A percentile compares a stretch with the other conserved stretches of the same genome.
These are phyloP conservation scores for Collybia mongolica DNA, from an alignment of 768 basidiomycete species.

Conservation along the genomic window DNA sequence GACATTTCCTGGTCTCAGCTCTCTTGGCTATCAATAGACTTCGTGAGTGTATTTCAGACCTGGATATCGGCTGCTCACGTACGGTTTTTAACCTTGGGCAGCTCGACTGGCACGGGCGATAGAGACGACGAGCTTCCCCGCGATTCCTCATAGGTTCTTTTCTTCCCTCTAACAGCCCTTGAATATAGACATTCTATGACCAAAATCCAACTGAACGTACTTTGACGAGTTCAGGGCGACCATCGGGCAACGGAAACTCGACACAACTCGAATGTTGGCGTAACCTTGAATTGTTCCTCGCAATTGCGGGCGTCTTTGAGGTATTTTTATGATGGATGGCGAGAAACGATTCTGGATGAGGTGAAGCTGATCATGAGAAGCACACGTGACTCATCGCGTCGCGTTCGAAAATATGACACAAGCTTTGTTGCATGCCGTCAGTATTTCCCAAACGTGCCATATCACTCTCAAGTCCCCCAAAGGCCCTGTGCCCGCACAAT, in stretches of 20 bases:
- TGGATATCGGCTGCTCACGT: conserved; percentile 18
- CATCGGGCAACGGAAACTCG: conserved; percentile 10
- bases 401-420: not conserved
- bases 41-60: conserved; percentile 4
- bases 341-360: conserved; percentile 24
- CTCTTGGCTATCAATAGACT: conserved; percentile 50
- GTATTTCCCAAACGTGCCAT: too few species aligned
- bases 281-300: conserved; percentile 9
- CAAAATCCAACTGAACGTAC: conserved; percentile 22
- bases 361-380: not conserved
- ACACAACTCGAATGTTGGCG: conserved; percentile 4
- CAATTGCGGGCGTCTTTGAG: not conserved
- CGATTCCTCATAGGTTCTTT: conserved; percentile 37
- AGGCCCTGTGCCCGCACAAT: too few species aligned
- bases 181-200: conserved; percentile 7
- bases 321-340: conserved; percentile 32
- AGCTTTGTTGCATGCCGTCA: not conserved
- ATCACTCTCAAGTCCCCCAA: too few species aligned
- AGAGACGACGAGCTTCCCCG: conserved; percentile 29
- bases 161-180: conserved; percentile 43
- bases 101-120: conserved; percentile 30
- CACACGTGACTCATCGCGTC: conserved; percentile 18
- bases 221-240: conserved; percentile 23
- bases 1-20: conserved; percentile 74
- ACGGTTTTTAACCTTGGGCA: conserved; percentile 49